A percentile compares a stretch with the other conserved stretches of the same genome.
phyloP scores from a whole-genome alignment of 768 basidiomycete species.

The Rhodosporidiobolus sp. region DNA sequence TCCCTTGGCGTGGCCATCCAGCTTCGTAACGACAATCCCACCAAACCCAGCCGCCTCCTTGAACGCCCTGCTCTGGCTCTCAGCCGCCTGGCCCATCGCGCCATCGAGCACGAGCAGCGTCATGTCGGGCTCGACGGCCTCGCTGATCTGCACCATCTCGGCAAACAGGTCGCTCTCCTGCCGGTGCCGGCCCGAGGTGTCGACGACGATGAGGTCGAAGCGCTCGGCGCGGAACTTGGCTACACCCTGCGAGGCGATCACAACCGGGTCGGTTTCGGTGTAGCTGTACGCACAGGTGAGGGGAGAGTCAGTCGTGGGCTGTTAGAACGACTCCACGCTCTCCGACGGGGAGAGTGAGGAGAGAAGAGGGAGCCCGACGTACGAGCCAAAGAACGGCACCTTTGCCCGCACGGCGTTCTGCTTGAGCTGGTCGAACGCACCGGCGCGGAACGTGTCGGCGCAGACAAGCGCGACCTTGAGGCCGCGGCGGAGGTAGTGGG shows the following conservation, averaged over 20 bases:
- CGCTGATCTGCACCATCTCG: constrained; percentile 96
- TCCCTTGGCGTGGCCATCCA: constrained; percentile 98
- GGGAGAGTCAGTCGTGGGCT: too few species aligned
- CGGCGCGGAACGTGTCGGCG: constrained; percentile 98
- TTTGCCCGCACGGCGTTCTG: constrained; percentile 99
- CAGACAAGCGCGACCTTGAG: constrained; percentile 97
- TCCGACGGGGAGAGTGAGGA: too few species aligned
- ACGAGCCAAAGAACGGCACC: constrained; percentile 93
- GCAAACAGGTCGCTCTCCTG: constrained; percentile 94
- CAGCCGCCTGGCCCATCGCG: constrained; percentile 98
- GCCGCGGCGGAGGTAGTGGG: constrained; percentile 93
- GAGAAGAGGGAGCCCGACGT: not conserved
- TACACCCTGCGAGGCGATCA: constrained; percentile 90
- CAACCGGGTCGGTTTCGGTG: constrained; percentile 96
- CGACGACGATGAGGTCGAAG: constrained; percentile 97
- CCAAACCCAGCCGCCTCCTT: constrained; percentile 97
- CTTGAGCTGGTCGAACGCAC: constrained; percentile 97
- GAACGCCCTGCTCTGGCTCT: constrained; percentile 92
- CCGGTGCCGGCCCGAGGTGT: constrained; percentile 94
- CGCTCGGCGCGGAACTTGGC: constrained; percentile 96
- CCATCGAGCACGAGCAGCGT: constrained; percentile 93
- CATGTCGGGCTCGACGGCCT: constrained; percentile 92
- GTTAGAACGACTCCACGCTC: not conserved
- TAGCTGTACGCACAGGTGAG: too few species aligned
- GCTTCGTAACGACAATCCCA: constrained; percentile 98